Conservation (phyloP, 768 basidiomycete species). For the Lactifluus rugatus region DNA sequence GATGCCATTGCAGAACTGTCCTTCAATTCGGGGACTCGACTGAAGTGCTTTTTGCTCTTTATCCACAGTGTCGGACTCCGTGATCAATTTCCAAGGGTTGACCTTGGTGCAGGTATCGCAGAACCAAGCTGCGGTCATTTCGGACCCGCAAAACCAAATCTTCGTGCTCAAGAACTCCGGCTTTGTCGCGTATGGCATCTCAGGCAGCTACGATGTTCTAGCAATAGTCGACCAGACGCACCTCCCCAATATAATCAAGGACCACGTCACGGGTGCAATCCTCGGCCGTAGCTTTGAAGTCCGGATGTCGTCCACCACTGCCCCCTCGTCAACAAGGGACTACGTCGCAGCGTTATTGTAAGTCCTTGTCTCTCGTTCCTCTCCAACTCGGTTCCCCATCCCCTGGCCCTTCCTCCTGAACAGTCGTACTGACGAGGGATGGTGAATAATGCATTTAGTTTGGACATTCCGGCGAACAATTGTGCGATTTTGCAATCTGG, state of each 20-base stretch:
- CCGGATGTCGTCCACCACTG: constrained; percentile 49
- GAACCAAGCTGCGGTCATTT: constrained; percentile 73
- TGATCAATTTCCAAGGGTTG: constrained; percentile 70
- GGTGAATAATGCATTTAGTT: constrained; percentile 30
- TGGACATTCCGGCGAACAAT: constrained; percentile 80
- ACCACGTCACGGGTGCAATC: constrained; percentile 47
- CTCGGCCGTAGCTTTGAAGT: constrained; percentile 75
- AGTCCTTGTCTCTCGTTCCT: constrained; percentile 22
- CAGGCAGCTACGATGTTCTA: constrained; percentile 67
- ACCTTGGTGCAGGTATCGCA: constrained; percentile 83
- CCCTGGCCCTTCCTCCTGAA: background rate
- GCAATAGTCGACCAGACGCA: constrained; percentile 82
- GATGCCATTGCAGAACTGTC: background rate
- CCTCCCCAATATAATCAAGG: constrained; percentile 47
- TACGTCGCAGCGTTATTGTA: constrained; percentile 77
- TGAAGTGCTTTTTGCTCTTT: background rate
- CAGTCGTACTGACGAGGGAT: background rate
- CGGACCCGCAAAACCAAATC: constrained; percentile 68
- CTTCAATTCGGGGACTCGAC: background rate
- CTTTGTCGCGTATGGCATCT: constrained; percentile 67
- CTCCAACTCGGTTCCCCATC: background rate
- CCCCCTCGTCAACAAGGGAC: constrained; percentile 32
- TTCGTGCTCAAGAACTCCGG: constrained; percentile 75
- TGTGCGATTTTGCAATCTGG: constrained; percentile 78
- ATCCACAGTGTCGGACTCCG: constrained; percentile 58